Conservation (phyloP, 2,329 filamentous ascomycete species). For the Pseudogymnoascus sp. region DNA sequence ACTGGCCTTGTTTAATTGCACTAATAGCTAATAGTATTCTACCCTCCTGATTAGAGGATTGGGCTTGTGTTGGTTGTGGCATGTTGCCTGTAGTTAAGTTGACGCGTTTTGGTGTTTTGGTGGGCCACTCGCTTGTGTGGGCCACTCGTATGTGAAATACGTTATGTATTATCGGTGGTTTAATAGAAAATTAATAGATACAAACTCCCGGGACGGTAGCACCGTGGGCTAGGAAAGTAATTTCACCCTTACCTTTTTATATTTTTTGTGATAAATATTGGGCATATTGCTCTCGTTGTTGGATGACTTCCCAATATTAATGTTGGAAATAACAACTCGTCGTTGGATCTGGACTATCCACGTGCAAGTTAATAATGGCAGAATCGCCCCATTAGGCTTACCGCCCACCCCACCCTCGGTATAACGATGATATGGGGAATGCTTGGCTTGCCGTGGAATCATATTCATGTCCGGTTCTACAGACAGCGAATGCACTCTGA, state of each 20-base stretch:
- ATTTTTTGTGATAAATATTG: neutral
- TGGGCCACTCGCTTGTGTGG: too few relatives aligned
- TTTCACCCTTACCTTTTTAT: neutral
- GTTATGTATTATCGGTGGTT: neutral
- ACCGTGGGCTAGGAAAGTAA: neutral
- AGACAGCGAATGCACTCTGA: neutral
- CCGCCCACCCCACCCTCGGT: conserved; percentile 5
- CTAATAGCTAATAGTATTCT: too few relatives aligned
- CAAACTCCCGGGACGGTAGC: neutral
- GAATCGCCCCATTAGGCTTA: neutral
- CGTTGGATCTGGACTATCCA: neutral
- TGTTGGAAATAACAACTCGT: neutral
- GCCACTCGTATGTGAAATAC: too few relatives aligned
- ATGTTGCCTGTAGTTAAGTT: too few relatives aligned
- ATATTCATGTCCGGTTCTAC: neutral
- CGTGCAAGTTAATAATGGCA: neutral
- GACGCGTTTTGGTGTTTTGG: too few relatives aligned
- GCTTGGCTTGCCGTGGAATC: neutral
- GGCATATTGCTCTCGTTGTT: neutral
- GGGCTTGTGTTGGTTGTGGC: too few relatives aligned
- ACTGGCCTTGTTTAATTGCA: too few relatives aligned
- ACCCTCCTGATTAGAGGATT: too few relatives aligned
- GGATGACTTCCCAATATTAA: neutral
- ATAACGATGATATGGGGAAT: neutral
- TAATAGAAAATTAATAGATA: neutral